These are phyloP conservation scores for Colletotrichum spinosum DNA, from an alignment of 2,329 filamentous ascomycete species.

Conservation along the genomic window DNA sequence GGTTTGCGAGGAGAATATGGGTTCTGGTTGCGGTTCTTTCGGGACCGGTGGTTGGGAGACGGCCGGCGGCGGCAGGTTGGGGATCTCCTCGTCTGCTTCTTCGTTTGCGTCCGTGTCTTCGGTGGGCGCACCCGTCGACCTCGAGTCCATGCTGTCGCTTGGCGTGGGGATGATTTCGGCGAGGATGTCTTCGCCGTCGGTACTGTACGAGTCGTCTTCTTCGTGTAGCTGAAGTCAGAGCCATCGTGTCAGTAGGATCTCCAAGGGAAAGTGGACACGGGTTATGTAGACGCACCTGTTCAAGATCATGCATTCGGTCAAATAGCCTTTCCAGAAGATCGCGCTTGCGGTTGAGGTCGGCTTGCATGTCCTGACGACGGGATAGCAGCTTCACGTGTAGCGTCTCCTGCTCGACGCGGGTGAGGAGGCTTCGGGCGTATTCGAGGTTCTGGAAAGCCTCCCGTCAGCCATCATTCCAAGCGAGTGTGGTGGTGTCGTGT, in stretches of 20 bases:
- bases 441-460: conserved; percentile 70
- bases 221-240: conserved; percentile 45
- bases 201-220: conserved; percentile 57
- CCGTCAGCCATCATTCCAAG: background rate
- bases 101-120: conserved; percentile 39
- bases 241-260: conserved; percentile 48
- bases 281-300: conserved; percentile 61
- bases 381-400: conserved; percentile 67
- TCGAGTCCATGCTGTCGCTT: conserved; percentile 62
- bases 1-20: conserved; percentile 1
- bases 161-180: conserved; percentile 66
- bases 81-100: conserved; percentile 32
- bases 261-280: conserved; percentile 16
- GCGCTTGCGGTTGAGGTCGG: conserved; percentile 73
- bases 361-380: conserved; percentile 70
- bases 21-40: conserved; percentile 4
- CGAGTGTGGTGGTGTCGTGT: background rate
- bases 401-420: conserved; percentile 77
- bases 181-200: conserved; percentile 69
- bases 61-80: conserved; percentile 17
- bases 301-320: conserved; percentile 75
- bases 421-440: conserved; percentile 75
- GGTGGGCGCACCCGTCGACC: conserved; percentile 39
- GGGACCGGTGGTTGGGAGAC: background rate
- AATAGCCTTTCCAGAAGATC: conserved; percentile 74